Evolutionary conservation across 108 stramenopile genomes (phyloP), one percentile per base, ranked within the genome.

Genomic region (Cylindrotheca fusiformis): DNA sequence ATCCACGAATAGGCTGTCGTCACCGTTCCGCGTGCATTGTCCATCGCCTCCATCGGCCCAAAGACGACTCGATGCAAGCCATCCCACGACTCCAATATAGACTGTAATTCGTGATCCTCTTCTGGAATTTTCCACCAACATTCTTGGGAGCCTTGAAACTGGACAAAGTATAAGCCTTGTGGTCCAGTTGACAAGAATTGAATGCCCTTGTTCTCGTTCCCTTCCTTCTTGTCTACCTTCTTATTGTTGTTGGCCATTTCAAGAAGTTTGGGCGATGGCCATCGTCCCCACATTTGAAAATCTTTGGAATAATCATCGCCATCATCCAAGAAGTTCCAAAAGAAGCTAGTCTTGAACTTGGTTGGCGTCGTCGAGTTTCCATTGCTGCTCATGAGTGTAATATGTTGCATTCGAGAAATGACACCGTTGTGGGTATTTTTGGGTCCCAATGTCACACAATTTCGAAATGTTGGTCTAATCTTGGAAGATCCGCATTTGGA

Each of bases 11-110:
- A 63, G 1, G 49, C 48, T 19, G 56, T 10, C 18, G 36, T 20
- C 12, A 20, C 19, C 14, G 55, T 25, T 23, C 65, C 46, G n/a
- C 60, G 48, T 4, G 4, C 17, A 25, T 68, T 61, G 30, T 65
- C 62, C 2, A 69, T 22, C 0, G 29, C 46, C 10, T 25, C 65
- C 5, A 68, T 26, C 2, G 70, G 67, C 5, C 91, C 91, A 69
- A 93, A 89, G 0, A 81, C 85, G 24, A 93, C 83, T 32, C 85
- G 63, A 55, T 87, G 77, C 0, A 93, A 74, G 36, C 10, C 36
- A 65, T 85, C 72, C 79, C 78, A 78, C n/a, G 71, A 65, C 20
- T 74, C 51, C 56, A 80, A 65, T 32, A 91, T 66, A 21, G 64
- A 47, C 50, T 75, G 64, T 62, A 88, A 79, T 23, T 85, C 75